Conservation (phyloP, 225 moss, liverwort and hornwort species). For the Ulota crispa region DNA sequence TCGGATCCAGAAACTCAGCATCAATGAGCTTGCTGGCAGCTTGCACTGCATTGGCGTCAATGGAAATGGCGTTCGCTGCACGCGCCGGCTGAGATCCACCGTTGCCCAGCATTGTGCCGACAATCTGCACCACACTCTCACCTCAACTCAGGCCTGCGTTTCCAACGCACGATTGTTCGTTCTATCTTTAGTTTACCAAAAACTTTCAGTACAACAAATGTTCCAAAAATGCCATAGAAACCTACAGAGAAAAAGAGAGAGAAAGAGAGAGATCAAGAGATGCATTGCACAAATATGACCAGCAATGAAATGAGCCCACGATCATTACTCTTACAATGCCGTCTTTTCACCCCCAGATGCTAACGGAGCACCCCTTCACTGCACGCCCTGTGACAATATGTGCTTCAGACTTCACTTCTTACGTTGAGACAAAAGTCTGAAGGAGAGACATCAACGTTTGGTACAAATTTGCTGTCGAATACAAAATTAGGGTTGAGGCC, state of each 20-base stretch:
- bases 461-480: slow-evolving; percentile 2
- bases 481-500: neutral
- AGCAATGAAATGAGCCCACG: neutral
- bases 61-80: slow-evolving; percentile 27
- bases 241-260: neutral
- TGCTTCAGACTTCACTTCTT: slow-evolving; percentile 11
- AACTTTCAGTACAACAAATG: neutral
- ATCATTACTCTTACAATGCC: neutral
- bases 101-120: neutral
- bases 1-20: slow-evolving; percentile 38
- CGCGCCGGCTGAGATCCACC: slow-evolving; percentile 21
- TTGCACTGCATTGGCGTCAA: slow-evolving; percentile 43
- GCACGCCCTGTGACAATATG: neutral
- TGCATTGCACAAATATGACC: neutral
- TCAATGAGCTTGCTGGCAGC: slow-evolving; percentile 48
- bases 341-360: neutral
- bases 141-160: neutral
- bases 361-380: too few relatives aligned
- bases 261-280: neutral
- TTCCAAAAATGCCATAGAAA: neutral
- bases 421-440: neutral
- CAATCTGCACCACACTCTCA: neutral
- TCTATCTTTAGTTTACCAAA: neutral
- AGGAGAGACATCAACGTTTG: neutral
- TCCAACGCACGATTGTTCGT: neutral